Evolutionary conservation across 441 rosid genomes (phyloP).

Genomic region (Euphorbia celastroides): DNA sequence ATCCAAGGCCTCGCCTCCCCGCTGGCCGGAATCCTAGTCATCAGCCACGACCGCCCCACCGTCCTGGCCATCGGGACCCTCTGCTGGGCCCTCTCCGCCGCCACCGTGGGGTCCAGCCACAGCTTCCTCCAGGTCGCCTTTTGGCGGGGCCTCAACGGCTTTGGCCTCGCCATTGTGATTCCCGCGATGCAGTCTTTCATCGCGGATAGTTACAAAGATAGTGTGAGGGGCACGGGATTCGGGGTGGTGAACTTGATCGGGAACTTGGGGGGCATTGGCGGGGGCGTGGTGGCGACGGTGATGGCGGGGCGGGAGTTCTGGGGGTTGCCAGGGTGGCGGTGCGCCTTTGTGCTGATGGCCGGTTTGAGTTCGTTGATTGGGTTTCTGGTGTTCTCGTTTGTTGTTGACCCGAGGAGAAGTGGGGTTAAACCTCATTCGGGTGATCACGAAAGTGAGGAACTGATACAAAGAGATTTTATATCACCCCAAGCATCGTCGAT

Average conservation of each 20-base stretch:
- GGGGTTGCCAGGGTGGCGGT: conserved; percentile 90
- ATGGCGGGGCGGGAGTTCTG: conserved; percentile 82
- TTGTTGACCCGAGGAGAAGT: conserved; percentile 65
- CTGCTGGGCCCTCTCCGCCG: conserved; percentile 94
- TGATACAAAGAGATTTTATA: conserved; percentile 37
- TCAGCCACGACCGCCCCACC: conserved; percentile 74
- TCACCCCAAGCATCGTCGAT: conserved; percentile 36
- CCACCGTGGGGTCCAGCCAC: conserved; percentile 82
- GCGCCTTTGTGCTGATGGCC: conserved; percentile 91
- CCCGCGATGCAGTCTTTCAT: conserved; percentile 95
- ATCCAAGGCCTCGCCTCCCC: conserved; percentile 90
- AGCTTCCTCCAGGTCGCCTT: conserved; percentile 67
- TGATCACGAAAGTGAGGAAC: conserved; percentile 33
- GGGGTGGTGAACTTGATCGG: conserved; percentile 81
- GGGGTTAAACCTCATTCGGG: conserved; percentile 10
- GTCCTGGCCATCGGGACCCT: conserved; percentile 84
- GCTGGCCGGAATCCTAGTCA: conserved; percentile 75
- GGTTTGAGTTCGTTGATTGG: conserved; percentile 67
- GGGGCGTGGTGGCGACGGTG: conserved; percentile 86
- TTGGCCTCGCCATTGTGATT: conserved; percentile 92
- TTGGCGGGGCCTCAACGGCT: conserved; percentile 95
- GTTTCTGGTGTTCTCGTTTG: conserved; percentile 73
- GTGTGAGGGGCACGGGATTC: conserved; percentile 87
- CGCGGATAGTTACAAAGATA: conserved; percentile 86
- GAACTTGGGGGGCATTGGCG: conserved; percentile 83